Percentiles rank a stretch among this genome's conserved stretches.
These are phyloP conservation scores for Tolypocladium album DNA, from an alignment of 2,329 filamentous ascomycete genomes.

Conservation along the genomic window DNA sequence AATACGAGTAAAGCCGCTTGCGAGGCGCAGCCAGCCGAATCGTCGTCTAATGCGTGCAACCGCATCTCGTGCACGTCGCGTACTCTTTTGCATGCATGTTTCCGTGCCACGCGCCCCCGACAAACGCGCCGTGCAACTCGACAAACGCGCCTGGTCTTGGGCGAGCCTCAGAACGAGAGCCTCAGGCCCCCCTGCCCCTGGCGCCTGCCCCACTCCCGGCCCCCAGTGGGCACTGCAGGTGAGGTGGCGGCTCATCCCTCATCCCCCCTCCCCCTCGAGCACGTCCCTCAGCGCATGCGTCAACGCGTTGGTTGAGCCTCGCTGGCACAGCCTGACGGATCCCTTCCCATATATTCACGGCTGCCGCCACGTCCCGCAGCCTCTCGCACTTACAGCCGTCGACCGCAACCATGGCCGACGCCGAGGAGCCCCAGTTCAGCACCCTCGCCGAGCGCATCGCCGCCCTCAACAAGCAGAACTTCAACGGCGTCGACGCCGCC, in stretches of 20 bases:
- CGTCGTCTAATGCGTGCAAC: not conserved
- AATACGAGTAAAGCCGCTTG: not conserved
- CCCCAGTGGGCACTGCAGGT: not conserved
- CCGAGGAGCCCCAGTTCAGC: constrained; percentile 50
- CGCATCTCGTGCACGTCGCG: not conserved
- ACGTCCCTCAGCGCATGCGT: not conserved
- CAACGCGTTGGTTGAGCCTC: not conserved
- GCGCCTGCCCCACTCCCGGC: not conserved
- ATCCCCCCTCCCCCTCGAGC: no score
- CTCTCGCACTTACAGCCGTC: not conserved
- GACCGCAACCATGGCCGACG: constrained; percentile 40
- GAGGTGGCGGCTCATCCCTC: not conserved
- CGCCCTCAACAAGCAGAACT: constrained; percentile 51
- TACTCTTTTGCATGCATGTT: not conserved
- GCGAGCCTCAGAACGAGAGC: not conserved
- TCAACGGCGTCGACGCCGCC: constrained; percentile 30
- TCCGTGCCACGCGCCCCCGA: not conserved
- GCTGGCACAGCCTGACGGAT: not conserved
- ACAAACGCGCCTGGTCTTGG: not conserved
- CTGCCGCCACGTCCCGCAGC: not conserved
- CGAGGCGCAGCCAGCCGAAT: not conserved
- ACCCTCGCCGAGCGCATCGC: constrained; percentile 53
- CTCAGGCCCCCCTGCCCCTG: not conserved
- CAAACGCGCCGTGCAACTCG: not conserved
- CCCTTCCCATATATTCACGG: not conserved